Evolutionary conservation across 148 eudicot species (phyloP).

Genomic region (Heliosperma pusillum): DNA sequence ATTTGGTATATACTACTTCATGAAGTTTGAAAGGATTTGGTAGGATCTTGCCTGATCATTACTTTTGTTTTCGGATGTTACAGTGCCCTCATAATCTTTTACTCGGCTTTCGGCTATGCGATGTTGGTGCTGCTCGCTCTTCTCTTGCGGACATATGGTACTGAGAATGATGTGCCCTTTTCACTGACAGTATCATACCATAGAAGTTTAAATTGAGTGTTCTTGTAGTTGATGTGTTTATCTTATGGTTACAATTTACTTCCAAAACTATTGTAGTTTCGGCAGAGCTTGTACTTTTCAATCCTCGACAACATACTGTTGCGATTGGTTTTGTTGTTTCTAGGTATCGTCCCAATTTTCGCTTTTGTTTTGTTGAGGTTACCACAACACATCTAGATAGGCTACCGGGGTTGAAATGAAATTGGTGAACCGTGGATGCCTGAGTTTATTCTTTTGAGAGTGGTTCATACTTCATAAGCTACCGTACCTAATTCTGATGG

Average conservation of each 20-base stretch:
- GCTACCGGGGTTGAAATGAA: no score
- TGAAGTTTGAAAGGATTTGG: background rate
- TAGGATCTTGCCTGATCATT: background rate
- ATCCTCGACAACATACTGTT: background rate
- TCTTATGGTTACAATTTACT: background rate
- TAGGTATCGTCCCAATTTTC: background rate
- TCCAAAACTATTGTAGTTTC: background rate
- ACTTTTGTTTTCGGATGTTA: background rate
- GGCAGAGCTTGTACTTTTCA: background rate
- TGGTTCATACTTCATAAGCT: no score
- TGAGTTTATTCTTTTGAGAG: no score
- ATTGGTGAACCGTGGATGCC: no score
- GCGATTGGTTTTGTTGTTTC: background rate
- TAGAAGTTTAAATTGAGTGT: background rate
- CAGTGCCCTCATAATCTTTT: slow-evolving; percentile 6
- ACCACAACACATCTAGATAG: no score
- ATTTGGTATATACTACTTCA: no score
- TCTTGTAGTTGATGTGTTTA: background rate
- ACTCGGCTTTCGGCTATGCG: background rate
- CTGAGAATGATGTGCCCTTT: no score
- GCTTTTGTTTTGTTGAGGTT: no score
- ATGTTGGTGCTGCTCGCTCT: background rate
- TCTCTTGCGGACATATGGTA: background rate
- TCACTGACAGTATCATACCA: no score
- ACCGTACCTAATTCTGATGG: no score